A percentile compares a stretch with the other conserved stretches of the same genome.
Conservation (phyloP, 2,329 filamentous ascomycete species). For the Aspergillus arachidicola region DNA sequence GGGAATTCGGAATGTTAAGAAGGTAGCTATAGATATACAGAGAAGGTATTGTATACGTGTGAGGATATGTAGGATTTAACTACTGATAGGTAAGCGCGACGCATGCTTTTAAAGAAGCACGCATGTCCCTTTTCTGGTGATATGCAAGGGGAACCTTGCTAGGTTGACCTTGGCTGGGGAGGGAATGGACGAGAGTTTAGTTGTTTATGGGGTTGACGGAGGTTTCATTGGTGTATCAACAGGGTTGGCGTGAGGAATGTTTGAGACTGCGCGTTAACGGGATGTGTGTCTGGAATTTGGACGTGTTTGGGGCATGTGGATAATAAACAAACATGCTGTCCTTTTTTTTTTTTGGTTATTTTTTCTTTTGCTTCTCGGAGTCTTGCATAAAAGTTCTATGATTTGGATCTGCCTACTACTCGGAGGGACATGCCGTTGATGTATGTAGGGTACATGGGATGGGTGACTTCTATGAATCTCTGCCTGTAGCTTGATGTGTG, state of each 20-base stretch:
- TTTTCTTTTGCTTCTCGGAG: background rate
- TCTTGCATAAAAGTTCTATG: background rate
- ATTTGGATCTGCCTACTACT: background rate
- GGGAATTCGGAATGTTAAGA: too few species aligned
- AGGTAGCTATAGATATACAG: background rate
- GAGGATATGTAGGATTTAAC: background rate
- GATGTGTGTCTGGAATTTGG: background rate
- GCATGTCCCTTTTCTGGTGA: background rate
- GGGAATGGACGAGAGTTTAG: background rate
- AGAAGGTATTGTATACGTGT: background rate
- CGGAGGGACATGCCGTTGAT: background rate
- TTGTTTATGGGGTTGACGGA: background rate
- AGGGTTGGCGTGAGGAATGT: background rate
- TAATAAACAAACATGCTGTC: background rate
- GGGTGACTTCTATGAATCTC: too few species aligned
- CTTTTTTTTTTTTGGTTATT: background rate
- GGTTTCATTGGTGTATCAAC: background rate
- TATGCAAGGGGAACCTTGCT: background rate
- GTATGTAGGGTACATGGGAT: background rate
- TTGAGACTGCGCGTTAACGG: background rate
- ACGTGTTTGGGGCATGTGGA: background rate
- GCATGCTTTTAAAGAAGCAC: background rate
- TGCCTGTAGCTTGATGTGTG: too few species aligned
- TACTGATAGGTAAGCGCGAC: background rate
- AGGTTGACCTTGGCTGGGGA: background rate